A percentile compares a stretch with the other conserved stretches of the same genome.
Conservation (phyloP, 2,329 filamentous ascomycete genomes). For the Coniella vitis region DNA sequence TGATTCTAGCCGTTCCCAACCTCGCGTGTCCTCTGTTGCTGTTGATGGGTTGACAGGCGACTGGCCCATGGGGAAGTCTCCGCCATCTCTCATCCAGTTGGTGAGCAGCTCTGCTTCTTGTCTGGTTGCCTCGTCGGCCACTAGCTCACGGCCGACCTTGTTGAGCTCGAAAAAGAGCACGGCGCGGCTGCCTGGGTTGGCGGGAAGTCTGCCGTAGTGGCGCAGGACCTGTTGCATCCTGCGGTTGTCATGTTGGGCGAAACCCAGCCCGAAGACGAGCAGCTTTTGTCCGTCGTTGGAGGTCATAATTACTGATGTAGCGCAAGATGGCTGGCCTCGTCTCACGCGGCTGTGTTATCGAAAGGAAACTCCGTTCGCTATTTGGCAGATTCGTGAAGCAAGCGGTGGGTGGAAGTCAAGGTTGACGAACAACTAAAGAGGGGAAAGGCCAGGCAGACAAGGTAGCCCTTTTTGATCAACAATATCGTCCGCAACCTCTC, state of each 20-base stretch:
- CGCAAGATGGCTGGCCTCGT: no score
- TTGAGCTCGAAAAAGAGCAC: constrained; percentile 13
- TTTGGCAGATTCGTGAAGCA: no score
- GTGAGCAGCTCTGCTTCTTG: constrained; percentile 5
- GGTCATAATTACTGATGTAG: constrained; percentile 1
- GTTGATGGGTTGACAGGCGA: background rate
- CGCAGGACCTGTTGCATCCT: constrained; percentile 15
- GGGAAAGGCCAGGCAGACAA: no score
- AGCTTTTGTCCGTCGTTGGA: constrained; percentile 13
- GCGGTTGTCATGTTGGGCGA: constrained; percentile 13
- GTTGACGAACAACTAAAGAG: no score
- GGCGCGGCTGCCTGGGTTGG: constrained; percentile 6
- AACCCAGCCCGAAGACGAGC: constrained; percentile 14
- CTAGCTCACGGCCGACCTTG: constrained; percentile 8
- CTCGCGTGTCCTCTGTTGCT: background rate
- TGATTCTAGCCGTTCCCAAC: no score
- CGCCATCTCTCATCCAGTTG: constrained; percentile 11
- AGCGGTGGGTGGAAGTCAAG: no score
- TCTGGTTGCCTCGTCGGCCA: background rate
- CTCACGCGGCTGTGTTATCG: no score
- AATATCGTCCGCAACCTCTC: no score
- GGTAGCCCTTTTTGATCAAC: no score
- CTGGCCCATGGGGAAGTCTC: constrained; percentile 1
- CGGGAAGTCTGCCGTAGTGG: constrained; percentile 9
- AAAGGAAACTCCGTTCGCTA: no score